Evolutionary conservation across 139 green algal species (phyloP), one percentile per base, ranked within the genome.

Genomic region (Chlamydomonas schloesseri): DNA sequence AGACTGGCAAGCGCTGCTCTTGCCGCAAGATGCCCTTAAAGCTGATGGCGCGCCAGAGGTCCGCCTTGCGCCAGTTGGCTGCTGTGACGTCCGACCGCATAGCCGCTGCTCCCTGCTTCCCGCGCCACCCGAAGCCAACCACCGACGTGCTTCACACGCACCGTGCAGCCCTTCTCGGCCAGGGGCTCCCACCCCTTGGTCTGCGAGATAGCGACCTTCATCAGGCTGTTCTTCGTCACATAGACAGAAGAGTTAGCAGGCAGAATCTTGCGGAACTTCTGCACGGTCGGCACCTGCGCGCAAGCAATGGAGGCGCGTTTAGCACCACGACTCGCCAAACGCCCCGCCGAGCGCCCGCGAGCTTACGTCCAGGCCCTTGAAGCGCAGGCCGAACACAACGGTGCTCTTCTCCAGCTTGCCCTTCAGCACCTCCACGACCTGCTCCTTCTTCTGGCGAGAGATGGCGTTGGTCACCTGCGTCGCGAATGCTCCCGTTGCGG

Each of bases 191-290:
- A 97, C 26, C 93, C 90, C 57, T 94, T 89, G 17, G 93, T 89
- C n/a, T 95, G 47, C 18, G 95, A 86, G n/a, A 91, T 73, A 15
- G 96, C 96, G 24, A 94, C 84, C 36, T 89, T 91, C 91, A 98
- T 92, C 28, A 98, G 89, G 21, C 90, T 94, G 93, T 98, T 98
- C 89, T 98, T 98, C 90, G 89, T 93, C 3, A 98, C 91, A 58
- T 95, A 89, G 37, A 98, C 74, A 29, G 90, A 92, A 50, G 89
- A 72, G 29, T 93, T 91, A n/a, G 91, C 82, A 31, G 96, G 96
- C 57, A 98, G 80, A 14, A 70, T 85, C 73, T 91, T 90, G 75
- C 96, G 90, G 84, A 98, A 96, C 71, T 93, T 90, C 87, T 97
- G 91, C 46, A 97, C 71, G 60, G 95, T 93, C 71, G 93, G 91